These are phyloP conservation scores for Iris macrosiphon DNA, from an alignment of 106 monocot species.

Conservation along the genomic window DNA sequence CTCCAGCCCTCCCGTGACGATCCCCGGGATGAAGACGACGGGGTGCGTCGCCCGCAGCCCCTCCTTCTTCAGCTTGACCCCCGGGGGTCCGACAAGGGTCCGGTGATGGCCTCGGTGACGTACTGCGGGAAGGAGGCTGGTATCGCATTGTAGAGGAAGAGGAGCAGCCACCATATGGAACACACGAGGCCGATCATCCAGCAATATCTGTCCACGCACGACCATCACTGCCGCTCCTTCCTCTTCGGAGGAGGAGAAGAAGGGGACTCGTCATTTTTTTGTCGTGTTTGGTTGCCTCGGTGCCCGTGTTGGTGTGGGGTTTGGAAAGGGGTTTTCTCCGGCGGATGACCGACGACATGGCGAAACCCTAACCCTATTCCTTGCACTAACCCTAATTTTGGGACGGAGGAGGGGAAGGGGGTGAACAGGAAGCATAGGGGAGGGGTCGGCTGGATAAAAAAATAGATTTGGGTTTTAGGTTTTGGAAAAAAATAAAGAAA, in stretches of 20 bases:
- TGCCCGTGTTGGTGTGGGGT: not conserved
- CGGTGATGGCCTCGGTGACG: conserved; percentile 96
- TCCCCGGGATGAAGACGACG: conserved; percentile 98
- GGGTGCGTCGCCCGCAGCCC: conserved; percentile 81
- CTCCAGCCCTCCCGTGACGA: conserved; percentile 96
- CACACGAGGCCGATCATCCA: conserved; percentile 85
- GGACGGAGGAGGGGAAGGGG: too few species aligned
- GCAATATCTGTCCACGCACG: conserved; percentile 77
- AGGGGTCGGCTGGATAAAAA: too few species aligned
- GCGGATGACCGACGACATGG: conserved; percentile 17
- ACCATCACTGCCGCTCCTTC: conserved; percentile 33
- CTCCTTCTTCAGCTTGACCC: conserved; percentile 85
- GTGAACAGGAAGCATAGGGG: too few species aligned
- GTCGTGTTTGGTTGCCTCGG: conserved; percentile 3
- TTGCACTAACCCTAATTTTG: too few species aligned
- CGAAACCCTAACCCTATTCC: too few species aligned
- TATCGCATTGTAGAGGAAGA: conserved; percentile 96
- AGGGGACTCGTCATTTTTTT: not conserved
- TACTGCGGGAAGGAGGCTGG: conserved; percentile 96
- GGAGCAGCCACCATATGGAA: conserved; percentile 82
- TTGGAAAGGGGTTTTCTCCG: conserved; percentile 3
- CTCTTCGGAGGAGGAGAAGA: too few species aligned
- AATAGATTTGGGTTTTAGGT: too few species aligned
- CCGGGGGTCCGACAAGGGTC: conserved; percentile 94
- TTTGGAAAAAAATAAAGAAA: too few species aligned